These are phyloP conservation scores for Vigna unguiculata DNA, from an alignment of 306 rosid species.

Conservation along the genomic window DNA sequence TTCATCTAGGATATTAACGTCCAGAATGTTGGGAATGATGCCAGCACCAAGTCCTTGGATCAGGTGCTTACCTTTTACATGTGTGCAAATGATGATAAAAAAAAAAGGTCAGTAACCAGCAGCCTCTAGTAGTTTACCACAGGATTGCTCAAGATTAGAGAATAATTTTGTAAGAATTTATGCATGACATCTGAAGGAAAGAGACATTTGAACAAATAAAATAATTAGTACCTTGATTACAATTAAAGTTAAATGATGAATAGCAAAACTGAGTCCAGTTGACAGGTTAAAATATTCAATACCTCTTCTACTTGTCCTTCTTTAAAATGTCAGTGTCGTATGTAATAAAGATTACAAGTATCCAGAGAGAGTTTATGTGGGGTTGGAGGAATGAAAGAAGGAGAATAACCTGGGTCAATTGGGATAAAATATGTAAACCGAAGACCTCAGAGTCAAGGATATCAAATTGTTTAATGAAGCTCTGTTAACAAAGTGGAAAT, in stretches of 20 bases:
- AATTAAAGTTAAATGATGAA: neutral
- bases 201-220: neutral
- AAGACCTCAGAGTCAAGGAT: too few species aligned
- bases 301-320: too few species aligned
- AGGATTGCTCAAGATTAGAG: constrained; percentile 17
- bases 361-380: too few species aligned
- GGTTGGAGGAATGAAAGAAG: too few species aligned
- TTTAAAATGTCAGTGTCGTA: too few species aligned
- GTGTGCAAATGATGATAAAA: constrained; percentile 13
- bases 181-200: neutral
- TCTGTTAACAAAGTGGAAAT: too few species aligned
- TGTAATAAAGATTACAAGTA: too few species aligned
- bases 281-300: too few species aligned
- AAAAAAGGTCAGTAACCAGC: constrained; percentile 22
- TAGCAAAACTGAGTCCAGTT: neutral
- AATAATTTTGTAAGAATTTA: constrained; percentile 6
- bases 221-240: neutral
- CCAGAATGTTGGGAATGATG: constrained; percentile 60
- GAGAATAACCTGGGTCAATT: too few species aligned
- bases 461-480: too few species aligned
- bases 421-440: too few species aligned
- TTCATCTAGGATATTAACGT: constrained; percentile 68
- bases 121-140: neutral
- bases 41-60: constrained; percentile 88
- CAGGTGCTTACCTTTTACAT: constrained; percentile 66